Percentiles rank a stretch among this genome's conserved stretches.
Conservation (phyloP, 768 basidiomycete genomes). For the Polyporus arcularius region DNA sequence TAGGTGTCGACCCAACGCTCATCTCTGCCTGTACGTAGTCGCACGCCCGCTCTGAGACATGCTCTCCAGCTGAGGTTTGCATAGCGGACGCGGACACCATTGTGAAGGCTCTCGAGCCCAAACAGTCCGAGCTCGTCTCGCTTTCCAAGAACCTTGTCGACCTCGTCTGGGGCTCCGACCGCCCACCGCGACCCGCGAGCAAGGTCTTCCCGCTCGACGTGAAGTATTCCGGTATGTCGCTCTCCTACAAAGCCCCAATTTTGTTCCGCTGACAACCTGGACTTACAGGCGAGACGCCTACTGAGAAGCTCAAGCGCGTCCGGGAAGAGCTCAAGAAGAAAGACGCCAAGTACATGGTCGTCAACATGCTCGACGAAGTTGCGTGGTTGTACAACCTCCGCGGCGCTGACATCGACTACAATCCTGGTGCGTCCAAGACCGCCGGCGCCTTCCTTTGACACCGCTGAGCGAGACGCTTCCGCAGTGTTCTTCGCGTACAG, state of each 20-base stretch:
- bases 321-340: conserved; percentile 66
- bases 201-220: conserved; percentile 68
- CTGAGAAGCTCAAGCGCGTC: conserved; percentile 66
- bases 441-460: neutral
- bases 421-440: conserved; percentile 51
- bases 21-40: conserved; percentile 59
- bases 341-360: conserved; percentile 69
- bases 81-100: conserved; percentile 69
- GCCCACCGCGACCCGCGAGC: conserved; percentile 70
- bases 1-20: conserved; percentile 83
- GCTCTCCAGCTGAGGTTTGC: neutral
- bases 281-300: conserved; percentile 54
- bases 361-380: conserved; percentile 92
- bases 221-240: conserved; percentile 64
- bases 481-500: conserved; percentile 93
- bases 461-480: neutral
- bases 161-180: conserved; percentile 63
- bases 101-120: conserved; percentile 52
- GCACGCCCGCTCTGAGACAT: no score
- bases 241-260: neutral
- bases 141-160: conserved; percentile 77
- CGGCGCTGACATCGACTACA: conserved; percentile 89
- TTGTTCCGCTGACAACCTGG: no score
- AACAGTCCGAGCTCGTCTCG: conserved; percentile 65
- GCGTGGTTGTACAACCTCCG: conserved; percentile 95